A percentile compares a stretch with the other conserved stretches of the same genome.
phyloP scores from a whole-genome alignment of 106 monocot species.

The Vanilla planifolia region DNA sequence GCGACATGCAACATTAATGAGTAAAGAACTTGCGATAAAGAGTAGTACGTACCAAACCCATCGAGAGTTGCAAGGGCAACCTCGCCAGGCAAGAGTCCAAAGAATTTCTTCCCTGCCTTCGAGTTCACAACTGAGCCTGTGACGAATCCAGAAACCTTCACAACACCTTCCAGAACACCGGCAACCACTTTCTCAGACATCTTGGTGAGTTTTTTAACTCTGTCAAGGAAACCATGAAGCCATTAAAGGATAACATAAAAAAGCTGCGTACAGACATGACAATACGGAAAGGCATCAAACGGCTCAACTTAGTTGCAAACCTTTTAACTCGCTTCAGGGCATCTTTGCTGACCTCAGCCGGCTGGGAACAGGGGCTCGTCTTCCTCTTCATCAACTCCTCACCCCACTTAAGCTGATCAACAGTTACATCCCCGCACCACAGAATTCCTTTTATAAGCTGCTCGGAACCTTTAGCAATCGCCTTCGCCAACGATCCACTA shows the following conservation, averaged over 20 bases:
- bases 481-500: conserved; percentile 41
- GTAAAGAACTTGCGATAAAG: background rate
- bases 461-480: conserved; percentile 74
- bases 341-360: conserved; percentile 55
- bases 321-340: conserved; percentile 73
- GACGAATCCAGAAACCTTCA: conserved; percentile 81
- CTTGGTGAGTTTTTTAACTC: conserved; percentile 71
- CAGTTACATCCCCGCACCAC: conserved; percentile 96
- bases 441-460: conserved; percentile 71
- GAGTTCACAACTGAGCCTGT: conserved; percentile 79
- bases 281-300: background rate
- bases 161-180: conserved; percentile 63
- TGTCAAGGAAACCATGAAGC: conserved; percentile 9
- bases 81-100: conserved; percentile 64
- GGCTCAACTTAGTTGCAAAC: conserved; percentile 13
- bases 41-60: conserved; percentile 61
- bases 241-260: background rate
- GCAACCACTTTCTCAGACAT: conserved; percentile 76
- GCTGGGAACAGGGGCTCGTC: conserved; percentile 33
- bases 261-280: too few relatives aligned
- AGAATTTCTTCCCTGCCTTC: conserved; percentile 76
- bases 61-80: conserved; percentile 82
- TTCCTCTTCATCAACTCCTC: conserved; percentile 64
- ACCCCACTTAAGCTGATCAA: conserved; percentile 77
- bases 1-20: too few relatives aligned